These are phyloP conservation scores for Tuber brumale DNA, from an alignment of 495 filamentous ascomycete genomes.

Conservation along the genomic window DNA sequence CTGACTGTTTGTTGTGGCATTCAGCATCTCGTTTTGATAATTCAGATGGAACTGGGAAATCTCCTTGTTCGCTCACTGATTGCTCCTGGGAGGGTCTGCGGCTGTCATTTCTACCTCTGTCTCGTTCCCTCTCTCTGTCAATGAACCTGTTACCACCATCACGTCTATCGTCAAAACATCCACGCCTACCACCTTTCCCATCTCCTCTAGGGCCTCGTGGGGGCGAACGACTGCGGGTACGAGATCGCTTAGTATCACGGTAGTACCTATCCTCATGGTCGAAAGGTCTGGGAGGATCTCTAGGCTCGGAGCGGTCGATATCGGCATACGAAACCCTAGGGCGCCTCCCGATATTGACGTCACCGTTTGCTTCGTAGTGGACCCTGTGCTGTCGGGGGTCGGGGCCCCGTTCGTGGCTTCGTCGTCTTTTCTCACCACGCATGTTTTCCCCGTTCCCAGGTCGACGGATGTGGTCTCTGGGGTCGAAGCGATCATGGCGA, in stretches of 20 bases:
- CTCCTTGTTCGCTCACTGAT: conserved; percentile 63
- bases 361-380: conserved; percentile 34
- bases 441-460: conserved; percentile 30
- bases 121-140: conserved; percentile 31
- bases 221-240: conserved; percentile 64
- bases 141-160: conserved; percentile 37
- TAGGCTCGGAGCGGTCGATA: conserved; percentile 38
- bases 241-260: conserved; percentile 56
- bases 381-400: conserved; percentile 39
- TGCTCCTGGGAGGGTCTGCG: conserved; percentile 50
- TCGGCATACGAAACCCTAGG: conserved; percentile 42
- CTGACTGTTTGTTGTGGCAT: conserved; percentile 45
- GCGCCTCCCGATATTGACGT: conserved; percentile 29
- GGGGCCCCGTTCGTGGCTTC: conserved; percentile 32
- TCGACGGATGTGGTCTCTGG: conserved; percentile 39
- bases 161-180: conserved; percentile 40
- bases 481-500: conserved; percentile 49
- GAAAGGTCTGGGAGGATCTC: conserved; percentile 25
- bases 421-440: conserved; percentile 39
- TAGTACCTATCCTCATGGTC: conserved; percentile 43
- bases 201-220: conserved; percentile 46
- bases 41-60: conserved; percentile 52
- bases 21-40: conserved; percentile 46
- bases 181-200: conserved; percentile 37
- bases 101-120: conserved; percentile 35